Base-by-base conservation (phyloP, 2,329 filamentous ascomycete species). In the Rhynchosporium agropyri region DNA sequence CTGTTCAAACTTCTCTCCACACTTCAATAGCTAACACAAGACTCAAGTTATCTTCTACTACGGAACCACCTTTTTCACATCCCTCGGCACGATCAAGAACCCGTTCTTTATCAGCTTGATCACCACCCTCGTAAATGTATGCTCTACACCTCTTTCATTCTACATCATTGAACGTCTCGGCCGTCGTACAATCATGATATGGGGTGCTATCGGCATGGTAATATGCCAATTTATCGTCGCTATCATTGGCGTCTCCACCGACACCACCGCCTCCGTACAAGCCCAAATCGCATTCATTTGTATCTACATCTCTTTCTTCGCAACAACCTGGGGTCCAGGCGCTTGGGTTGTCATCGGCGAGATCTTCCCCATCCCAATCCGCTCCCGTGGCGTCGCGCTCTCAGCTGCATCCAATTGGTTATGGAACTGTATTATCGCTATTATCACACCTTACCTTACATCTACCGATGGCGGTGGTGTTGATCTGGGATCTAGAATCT, bases 321-420 rank as follows among this genome's bases (percentile, higher is more conserved):
- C 91, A 63, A 87, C 84, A 63, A 96, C 91, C 83, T 70, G 83
- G 91, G 76, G 89, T 90, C 77, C 89, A 82, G 28, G 81, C 56
- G 84, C 89, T 59, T 92, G 89, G 89, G 85, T 89, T 60, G 84
- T 96, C 70, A 93, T 95, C 71, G 91, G 91, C 74, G 92, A 96
- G 81, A 89, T 94, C 77, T 96, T 89, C 85, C 91, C 91, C 61
- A 84, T 96, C 85, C 88, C 31, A 89, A 88, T 82, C 84, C 89
- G 77, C 74, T 90, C 92, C 43, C 89, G 91, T 70, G 92, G 92
- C 79, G 91, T 96, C 64, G 91, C 84, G 70, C 82, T 96, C 43
- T 93, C 91, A 48, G 95, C 92, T 8, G 89, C 91, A 63, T 91
- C 88, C 74, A 95, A 96, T 84, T 95, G 91, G 91, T 83, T 94